phyloP scores from a whole-genome alignment of 192 early-diverging fungal genomes.

The Nowakowskiella sp. region DNA sequence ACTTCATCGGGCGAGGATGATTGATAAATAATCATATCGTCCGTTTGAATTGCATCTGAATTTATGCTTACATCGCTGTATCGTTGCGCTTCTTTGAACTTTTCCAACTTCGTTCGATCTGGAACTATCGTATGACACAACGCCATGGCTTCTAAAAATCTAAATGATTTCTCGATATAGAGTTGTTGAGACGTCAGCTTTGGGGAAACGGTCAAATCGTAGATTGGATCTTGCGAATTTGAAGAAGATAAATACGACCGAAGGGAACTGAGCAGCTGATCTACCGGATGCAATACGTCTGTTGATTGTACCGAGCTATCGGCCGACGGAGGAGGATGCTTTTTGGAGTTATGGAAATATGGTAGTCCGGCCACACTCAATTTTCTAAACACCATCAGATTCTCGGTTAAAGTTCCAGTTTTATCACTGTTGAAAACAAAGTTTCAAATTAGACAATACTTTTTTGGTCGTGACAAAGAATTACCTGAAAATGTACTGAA shows the following conservation, averaged over 20 bases:
- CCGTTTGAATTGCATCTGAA: slow-evolving; percentile 19
- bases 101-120: slow-evolving; percentile 40
- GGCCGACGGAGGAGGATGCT: slow-evolving; percentile 8
- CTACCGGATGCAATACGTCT: background rate
- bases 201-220: too few species aligned
- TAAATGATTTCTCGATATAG: too few species aligned
- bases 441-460: slow-evolving; percentile 1
- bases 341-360: slow-evolving; percentile 5
- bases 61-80: too few species aligned
- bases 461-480: background rate
- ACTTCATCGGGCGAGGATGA: slow-evolving; percentile 78
- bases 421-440: slow-evolving; percentile 47
- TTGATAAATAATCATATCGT: slow-evolving; percentile 62
- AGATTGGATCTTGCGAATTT: too few species aligned
- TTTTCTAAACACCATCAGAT: slow-evolving; percentile 67
- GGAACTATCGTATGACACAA: slow-evolving; percentile 81
- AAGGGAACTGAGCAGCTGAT: background rate
- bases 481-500: slow-evolving; percentile 68
- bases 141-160: slow-evolving; percentile 69
- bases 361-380: slow-evolving; percentile 28
- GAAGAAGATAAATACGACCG: too few species aligned
- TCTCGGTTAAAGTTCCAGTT: slow-evolving; percentile 83
- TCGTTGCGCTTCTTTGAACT: slow-evolving; percentile 1
- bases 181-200: too few species aligned
- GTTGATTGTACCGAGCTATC: slow-evolving; percentile 8